Conservation (phyloP, 768 basidiomycete species). For the Mycena amicta region DNA sequence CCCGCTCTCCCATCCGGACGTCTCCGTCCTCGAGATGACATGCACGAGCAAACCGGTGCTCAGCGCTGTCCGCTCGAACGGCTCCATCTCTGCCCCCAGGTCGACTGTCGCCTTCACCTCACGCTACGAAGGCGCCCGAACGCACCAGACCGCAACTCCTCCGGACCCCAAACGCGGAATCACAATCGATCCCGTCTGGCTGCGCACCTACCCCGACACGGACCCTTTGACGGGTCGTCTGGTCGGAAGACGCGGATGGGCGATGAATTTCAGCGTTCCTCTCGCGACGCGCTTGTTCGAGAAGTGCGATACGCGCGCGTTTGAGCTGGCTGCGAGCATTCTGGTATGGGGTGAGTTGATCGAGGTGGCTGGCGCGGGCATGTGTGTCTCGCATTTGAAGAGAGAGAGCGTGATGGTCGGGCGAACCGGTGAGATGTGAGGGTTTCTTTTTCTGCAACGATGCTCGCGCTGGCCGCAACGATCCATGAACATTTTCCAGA, state of each 20-base stretch:
- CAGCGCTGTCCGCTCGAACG: constrained; percentile 20
- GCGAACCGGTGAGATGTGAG: constrained; percentile 9
- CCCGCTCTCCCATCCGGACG: constrained; percentile 37
- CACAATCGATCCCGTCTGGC: constrained; percentile 35
- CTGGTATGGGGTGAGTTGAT: constrained; percentile 36
- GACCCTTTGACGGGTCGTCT: neutral
- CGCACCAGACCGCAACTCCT: neutral
- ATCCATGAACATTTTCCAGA: neutral
- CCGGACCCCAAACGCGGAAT: constrained; percentile 26
- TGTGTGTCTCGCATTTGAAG: constrained; percentile 48
- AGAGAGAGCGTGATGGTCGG: constrained; percentile 41
- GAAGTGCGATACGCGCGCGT: constrained; percentile 47
- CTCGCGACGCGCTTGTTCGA: constrained; percentile 49
- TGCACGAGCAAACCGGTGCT: constrained; percentile 30
- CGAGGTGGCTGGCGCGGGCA: constrained; percentile 30
- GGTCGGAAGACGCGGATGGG: constrained; percentile 32
- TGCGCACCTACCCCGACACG: constrained; percentile 23
- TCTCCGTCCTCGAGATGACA: constrained; percentile 34
- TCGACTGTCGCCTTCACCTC: neutral
- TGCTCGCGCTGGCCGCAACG: neutral
- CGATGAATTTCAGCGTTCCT: constrained; percentile 47
- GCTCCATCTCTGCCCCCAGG: constrained; percentile 17
- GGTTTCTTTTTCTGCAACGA: neutral
- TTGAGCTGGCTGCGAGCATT: constrained; percentile 40
- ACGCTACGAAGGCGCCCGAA: neutral